Conservation (phyloP, 1,284 basidiomycete species). For the Flammula alnicola region DNA sequence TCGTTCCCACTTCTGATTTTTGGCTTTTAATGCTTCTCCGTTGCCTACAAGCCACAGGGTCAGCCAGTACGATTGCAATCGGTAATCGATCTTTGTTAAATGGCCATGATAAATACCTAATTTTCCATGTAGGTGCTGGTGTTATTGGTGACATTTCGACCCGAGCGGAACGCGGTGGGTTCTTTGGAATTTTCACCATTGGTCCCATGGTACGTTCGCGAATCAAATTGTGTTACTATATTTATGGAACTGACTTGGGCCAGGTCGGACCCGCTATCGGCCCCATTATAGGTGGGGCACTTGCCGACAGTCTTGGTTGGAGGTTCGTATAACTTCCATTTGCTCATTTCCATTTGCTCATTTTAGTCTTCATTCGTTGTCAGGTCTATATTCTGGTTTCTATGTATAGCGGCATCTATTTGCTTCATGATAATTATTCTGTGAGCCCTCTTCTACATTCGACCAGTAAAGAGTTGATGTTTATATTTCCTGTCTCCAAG, state of each 20-base stretch:
- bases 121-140: slow-evolving; percentile 52
- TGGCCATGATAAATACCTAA: not conserved
- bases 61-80: slow-evolving; percentile 62
- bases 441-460: not conserved
- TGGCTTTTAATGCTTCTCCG: slow-evolving; percentile 63
- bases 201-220: slow-evolving; percentile 42
- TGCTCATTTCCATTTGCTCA: no score
- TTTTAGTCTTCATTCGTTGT: no score
- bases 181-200: slow-evolving; percentile 51
- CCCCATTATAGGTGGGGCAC: slow-evolving; percentile 8
- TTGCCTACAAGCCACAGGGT: slow-evolving; percentile 63
- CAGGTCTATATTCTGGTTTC: slow-evolving; percentile 83
- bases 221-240: not conserved
- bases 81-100: slow-evolving; percentile 33
- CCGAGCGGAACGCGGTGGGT: slow-evolving; percentile 56
- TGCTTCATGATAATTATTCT: slow-evolving; percentile 10
- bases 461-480: no score
- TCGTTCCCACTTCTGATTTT: slow-evolving; percentile 61
- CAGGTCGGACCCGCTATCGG: slow-evolving; percentile 9
- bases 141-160: slow-evolving; percentile 61
- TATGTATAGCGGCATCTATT: slow-evolving; percentile 52
- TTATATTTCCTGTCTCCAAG: slow-evolving; percentile 29
- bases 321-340: no score
- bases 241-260: not conserved
- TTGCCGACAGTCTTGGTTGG: slow-evolving; percentile 42